Evolutionary conservation across 2,329 filamentous ascomycete genomes (phyloP).

Genomic region (Hypoxylon sp.): DNA sequence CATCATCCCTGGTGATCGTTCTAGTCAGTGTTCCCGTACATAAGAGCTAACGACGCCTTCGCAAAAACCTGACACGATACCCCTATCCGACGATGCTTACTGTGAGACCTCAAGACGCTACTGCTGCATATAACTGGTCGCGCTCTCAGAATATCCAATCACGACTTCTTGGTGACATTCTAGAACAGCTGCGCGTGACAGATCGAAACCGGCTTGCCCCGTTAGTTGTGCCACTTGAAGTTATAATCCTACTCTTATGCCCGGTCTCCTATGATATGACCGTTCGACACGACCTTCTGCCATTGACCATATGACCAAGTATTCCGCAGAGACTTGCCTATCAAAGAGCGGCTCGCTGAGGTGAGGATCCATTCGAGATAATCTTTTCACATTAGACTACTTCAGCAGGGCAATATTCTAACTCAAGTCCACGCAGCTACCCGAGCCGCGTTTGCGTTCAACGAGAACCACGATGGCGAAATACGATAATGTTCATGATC

Average conservation of each 20-base stretch:
- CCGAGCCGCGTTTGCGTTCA: constrained; percentile 38
- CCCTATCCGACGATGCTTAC: constrained; percentile 48
- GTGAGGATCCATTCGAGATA: constrained; percentile 15
- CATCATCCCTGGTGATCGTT: constrained; percentile 28
- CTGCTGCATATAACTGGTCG: constrained; percentile 36
- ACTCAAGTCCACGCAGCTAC: constrained; percentile 40
- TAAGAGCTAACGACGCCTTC: constrained; percentile 42
- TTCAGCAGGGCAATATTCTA: constrained; percentile 29
- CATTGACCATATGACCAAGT: constrained; percentile 32
- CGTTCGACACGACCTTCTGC: constrained; percentile 20
- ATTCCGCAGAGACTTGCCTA: constrained; percentile 28
- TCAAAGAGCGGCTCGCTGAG: constrained; percentile 27
- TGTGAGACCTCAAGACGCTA: constrained; percentile 25
- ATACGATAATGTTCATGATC: constrained; percentile 38
- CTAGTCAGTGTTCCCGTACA: constrained; percentile 41
- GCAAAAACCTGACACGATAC: constrained; percentile 42
- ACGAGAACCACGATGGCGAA: constrained; percentile 34
- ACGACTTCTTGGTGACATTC: constrained; percentile 31
- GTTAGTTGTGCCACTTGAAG: constrained; percentile 36
- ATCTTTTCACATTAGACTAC: constrained; percentile 24
- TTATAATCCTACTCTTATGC: constrained; percentile 32
- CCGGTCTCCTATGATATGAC: constrained; percentile 26
- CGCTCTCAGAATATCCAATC: constrained; percentile 35
- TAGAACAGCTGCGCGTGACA: constrained; percentile 39
- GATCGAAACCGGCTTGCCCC: constrained; percentile 29